A percentile compares a stretch with the other conserved stretches of the same genome.
Evolutionary conservation across 2,329 filamentous ascomycete genomes (phyloP).

Genomic region (Diaporthe citri): DNA sequence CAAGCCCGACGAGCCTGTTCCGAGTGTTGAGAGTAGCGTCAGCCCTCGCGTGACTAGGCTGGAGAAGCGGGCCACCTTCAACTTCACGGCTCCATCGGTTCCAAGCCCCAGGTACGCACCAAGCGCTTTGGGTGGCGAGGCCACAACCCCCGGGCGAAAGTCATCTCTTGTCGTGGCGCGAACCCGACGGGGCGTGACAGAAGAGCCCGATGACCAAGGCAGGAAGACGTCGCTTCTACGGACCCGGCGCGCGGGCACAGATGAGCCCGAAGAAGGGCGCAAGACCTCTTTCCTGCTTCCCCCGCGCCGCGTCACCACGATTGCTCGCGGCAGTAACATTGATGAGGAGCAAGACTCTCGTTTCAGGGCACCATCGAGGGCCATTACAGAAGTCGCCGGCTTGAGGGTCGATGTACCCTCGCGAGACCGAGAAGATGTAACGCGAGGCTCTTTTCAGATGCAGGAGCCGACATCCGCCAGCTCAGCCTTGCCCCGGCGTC

Average conservation of each 20-base stretch:
- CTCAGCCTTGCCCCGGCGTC: constrained; percentile 65
- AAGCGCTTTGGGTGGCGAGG: constrained; percentile 49
- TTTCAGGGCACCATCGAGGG: constrained; percentile 69
- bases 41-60: constrained; percentile 64
- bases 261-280: constrained; percentile 63
- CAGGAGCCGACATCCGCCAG: constrained; percentile 55
- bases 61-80: constrained; percentile 65
- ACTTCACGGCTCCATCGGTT: constrained; percentile 49
- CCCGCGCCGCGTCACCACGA: constrained; percentile 57
- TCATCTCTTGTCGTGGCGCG: constrained; percentile 62
- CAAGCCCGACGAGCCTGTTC: constrained; percentile 54
- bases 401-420: constrained; percentile 55
- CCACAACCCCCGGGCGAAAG: constrained; percentile 56
- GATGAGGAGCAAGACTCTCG: constrained; percentile 64
- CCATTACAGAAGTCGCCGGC: constrained; percentile 66
- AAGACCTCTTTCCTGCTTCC: constrained; percentile 60
- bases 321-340: constrained; percentile 48
- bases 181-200: constrained; percentile 61
- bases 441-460: constrained; percentile 38
- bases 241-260: constrained; percentile 59
- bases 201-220: constrained; percentile 59
- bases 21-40: constrained; percentile 51
- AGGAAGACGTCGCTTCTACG: constrained; percentile 63
- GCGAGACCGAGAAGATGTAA: constrained; percentile 32
- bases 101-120: constrained; percentile 58